These are phyloP conservation scores for Saturnispora saitoi DNA, from an alignment of 805 yeast genomes.

Conservation along the genomic window DNA sequence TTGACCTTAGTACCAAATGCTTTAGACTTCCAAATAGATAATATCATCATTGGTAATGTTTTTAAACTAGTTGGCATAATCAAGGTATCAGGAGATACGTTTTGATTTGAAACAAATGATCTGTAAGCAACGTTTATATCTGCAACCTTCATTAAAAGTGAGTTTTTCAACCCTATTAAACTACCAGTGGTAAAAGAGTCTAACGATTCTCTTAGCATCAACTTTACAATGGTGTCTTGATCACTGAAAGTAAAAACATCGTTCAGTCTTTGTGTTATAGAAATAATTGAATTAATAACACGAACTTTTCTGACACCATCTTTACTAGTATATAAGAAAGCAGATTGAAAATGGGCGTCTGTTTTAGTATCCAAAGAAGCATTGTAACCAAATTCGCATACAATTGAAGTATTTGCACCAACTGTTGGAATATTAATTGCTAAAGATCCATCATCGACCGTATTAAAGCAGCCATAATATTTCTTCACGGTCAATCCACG, in stretches of 20 bases:
- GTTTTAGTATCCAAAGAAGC: slow-evolving; percentile 58
- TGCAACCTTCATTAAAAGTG: slow-evolving; percentile 33
- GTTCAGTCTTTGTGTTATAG: slow-evolving; percentile 64
- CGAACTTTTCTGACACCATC: slow-evolving; percentile 77
- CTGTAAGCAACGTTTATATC: slow-evolving; percentile 56
- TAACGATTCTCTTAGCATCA: slow-evolving; percentile 43
- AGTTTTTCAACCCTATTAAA: slow-evolving; percentile 27
- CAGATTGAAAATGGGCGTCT: slow-evolving; percentile 89
- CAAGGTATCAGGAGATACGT: slow-evolving; percentile 49
- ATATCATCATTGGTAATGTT: slow-evolving; percentile 56
- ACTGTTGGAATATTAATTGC: slow-evolving; percentile 16
- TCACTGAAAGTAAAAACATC: slow-evolving; percentile 77
- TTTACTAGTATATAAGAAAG: slow-evolving; percentile 71
- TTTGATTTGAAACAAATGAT: slow-evolving; percentile 33
- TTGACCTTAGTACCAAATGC: slow-evolving; percentile 47
- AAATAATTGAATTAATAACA: slow-evolving; percentile 74
- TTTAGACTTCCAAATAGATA: slow-evolving; percentile 61
- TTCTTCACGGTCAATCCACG: slow-evolving; percentile 74
- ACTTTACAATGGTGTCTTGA: slow-evolving; percentile 52
- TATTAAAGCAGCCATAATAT: slow-evolving; percentile 56
- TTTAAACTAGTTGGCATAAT: slow-evolving; percentile 76
- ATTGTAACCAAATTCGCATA: slow-evolving; percentile 69
- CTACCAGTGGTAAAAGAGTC: slow-evolving; percentile 34
- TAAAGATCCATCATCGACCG: slow-evolving; percentile 28
- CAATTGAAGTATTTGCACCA: slow-evolving; percentile 50